Percentiles rank a stretch among this genome's conserved stretches.
Evolutionary conservation across 2,329 filamentous ascomycete species (phyloP).

Genomic region (Microthyrium microscopicum): DNA sequence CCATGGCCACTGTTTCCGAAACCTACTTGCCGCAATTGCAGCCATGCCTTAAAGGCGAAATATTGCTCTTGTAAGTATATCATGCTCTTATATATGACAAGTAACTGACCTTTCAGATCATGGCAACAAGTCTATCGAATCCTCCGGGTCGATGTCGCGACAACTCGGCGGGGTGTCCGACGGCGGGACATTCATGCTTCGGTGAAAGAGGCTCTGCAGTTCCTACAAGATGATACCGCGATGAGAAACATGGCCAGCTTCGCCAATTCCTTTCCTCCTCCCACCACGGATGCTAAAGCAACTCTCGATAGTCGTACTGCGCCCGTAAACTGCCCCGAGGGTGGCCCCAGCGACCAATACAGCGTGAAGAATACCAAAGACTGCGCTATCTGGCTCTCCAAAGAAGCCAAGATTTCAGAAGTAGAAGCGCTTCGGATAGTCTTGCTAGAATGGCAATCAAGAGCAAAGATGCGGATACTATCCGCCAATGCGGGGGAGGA

Average conservation of each 20-base stretch:
- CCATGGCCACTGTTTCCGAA: no score
- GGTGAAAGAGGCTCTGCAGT: conserved; percentile 48
- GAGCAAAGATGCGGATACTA: no score
- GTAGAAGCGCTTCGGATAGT: conserved; percentile 65
- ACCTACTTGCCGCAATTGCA: conserved; percentile 73
- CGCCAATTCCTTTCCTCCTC: conserved; percentile 53
- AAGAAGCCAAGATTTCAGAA: conserved; percentile 61
- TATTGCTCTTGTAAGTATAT: conserved; percentile 55
- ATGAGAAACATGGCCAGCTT: conserved; percentile 47
- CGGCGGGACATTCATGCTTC: conserved; percentile 58
- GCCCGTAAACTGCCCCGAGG: conserved; percentile 69
- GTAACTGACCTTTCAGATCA: conserved; percentile 34
- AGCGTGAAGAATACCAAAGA: conserved; percentile 67
- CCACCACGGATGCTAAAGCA: conserved; percentile 46
- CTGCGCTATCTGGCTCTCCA: conserved; percentile 74
- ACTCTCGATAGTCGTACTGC: conserved; percentile 73
- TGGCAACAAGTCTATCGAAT: conserved; percentile 41
- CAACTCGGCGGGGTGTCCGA: conserved; percentile 34
- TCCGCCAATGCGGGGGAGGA: no score
- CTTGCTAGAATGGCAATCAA: conserved; percentile 68
- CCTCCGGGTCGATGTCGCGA: conserved; percentile 33
- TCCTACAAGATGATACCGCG: no score
- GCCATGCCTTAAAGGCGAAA: conserved; percentile 67
- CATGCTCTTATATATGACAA: neutral
- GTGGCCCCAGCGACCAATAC: conserved; percentile 44